Conservation (phyloP, 345 rosid genomes). For the Iberis pinnata region DNA sequence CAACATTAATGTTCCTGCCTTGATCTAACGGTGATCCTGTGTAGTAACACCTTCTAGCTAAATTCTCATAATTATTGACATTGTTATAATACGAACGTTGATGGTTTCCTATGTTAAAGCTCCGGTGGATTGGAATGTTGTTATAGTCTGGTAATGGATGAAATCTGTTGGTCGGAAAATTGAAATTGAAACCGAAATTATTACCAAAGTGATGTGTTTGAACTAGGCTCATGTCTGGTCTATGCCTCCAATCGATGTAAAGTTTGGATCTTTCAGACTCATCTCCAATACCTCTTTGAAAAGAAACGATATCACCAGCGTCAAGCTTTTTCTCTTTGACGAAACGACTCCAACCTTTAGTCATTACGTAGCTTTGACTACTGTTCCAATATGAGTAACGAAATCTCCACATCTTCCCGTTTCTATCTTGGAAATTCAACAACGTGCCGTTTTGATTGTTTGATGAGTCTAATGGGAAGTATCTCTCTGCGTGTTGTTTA, state of each 20-base stretch:
- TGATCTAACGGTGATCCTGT: conserved; percentile 41
- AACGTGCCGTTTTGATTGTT: conserved; percentile 62
- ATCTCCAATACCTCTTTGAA: conserved; percentile 49
- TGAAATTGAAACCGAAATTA: conserved; percentile 28
- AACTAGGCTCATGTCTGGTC: conserved; percentile 39
- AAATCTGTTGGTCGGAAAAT: conserved; percentile 40
- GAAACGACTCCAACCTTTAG: conserved; percentile 81
- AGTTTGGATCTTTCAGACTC: conserved; percentile 41
- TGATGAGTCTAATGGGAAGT: conserved; percentile 72
- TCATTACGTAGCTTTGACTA: conserved; percentile 81
- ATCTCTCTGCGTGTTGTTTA: conserved; percentile 69
- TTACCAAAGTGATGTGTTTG: conserved; percentile 28
- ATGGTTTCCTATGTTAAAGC: conserved; percentile 25
- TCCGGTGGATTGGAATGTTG: conserved; percentile 21
- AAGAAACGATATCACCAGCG: conserved; percentile 72
- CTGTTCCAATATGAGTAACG: no score
- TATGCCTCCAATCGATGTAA: conserved; percentile 64
- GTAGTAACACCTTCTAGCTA: conserved; percentile 34
- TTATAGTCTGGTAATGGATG: conserved; percentile 33
- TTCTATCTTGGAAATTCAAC: conserved; percentile 61
- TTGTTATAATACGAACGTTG: conserved; percentile 29
- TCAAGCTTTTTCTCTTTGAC: conserved; percentile 73
- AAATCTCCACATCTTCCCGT: conserved; percentile 60
- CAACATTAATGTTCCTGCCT: conserved; percentile 24
- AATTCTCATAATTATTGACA: conserved; percentile 38